Evolutionary conservation across 1,284 basidiomycete genomes (phyloP).

Genomic region (Vanrija sp.): DNA sequence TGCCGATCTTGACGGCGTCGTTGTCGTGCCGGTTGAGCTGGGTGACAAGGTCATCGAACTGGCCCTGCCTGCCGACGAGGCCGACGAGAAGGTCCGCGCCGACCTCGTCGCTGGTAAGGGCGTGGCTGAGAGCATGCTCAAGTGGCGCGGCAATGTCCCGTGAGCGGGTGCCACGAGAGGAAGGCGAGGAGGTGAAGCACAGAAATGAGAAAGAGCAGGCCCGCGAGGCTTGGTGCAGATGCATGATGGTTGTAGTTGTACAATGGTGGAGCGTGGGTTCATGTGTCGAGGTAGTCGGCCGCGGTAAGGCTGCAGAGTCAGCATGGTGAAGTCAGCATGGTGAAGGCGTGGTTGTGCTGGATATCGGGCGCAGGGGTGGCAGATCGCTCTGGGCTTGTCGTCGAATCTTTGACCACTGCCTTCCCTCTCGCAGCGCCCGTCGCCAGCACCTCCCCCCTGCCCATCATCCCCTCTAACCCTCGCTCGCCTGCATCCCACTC

Average conservation of each 20-base stretch:
- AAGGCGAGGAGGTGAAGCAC: not conserved
- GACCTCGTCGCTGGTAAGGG: constrained; percentile 73
- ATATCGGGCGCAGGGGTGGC: not conserved
- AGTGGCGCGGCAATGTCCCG: constrained; percentile 42
- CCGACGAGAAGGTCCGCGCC: constrained; percentile 69
- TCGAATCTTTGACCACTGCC: not conserved
- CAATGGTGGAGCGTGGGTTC: not conserved
- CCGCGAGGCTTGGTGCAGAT: not conserved
- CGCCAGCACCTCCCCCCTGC: too few relatives aligned
- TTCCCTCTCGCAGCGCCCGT: too few relatives aligned
- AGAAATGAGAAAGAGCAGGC: not conserved
- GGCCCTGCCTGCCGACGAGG: constrained; percentile 60
- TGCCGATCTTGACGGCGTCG: constrained; percentile 85
- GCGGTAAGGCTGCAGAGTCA: constrained; percentile 43
- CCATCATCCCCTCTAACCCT: too few relatives aligned
- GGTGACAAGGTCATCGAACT: constrained; percentile 60
- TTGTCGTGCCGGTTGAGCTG: constrained; percentile 65
- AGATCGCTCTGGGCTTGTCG: not conserved
- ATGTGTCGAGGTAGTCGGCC: constrained; percentile 49
- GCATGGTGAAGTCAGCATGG: not conserved
- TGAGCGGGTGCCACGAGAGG: not conserved
- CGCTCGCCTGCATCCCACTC: constrained; percentile 21
- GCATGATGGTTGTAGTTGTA: constrained; percentile 4
- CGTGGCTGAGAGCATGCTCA: constrained; percentile 71
- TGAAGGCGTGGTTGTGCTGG: too few relatives aligned